Evolutionary conservation across 2,329 filamentous ascomycete species (phyloP).

Genomic region (Beauveria asiatica): DNA sequence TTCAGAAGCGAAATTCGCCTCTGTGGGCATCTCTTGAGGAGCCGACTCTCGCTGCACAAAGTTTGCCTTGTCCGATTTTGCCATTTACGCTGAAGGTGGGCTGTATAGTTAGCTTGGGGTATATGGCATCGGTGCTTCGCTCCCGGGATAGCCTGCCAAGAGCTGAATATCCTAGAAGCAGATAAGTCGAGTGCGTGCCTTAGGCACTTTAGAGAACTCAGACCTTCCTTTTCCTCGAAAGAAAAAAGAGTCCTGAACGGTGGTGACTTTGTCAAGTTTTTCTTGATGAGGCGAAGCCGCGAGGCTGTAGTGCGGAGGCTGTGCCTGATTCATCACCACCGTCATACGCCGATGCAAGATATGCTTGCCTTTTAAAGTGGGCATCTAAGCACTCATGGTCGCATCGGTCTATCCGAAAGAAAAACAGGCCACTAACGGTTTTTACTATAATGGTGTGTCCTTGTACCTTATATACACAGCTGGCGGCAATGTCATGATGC

Average conservation of each 20-base stretch:
- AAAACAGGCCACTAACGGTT: too few relatives aligned
- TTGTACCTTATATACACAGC: too few relatives aligned
- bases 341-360: too few relatives aligned
- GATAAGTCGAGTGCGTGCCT: not conserved
- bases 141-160: not conserved
- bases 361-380: too few relatives aligned
- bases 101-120: not conserved
- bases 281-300: not conserved
- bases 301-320: not conserved
- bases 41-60: not conserved
- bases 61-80: not conserved
- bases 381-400: not conserved
- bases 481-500: too few relatives aligned
- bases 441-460: too few relatives aligned
- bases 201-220: too few relatives aligned
- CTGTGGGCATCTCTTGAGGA: conserved; percentile 2
- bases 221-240: not conserved
- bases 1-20: conserved; percentile 1
- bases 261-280: not conserved
- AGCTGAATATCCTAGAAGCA: not conserved
- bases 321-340: not conserved
- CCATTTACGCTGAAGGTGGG: not conserved
- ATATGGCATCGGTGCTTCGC: not conserved
- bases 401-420: too few relatives aligned
- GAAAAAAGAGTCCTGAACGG: not conserved